phyloP scores from a whole-genome alignment of 2,329 filamentous ascomycete genomes.

The Dothideomycetidae sp. region DNA sequence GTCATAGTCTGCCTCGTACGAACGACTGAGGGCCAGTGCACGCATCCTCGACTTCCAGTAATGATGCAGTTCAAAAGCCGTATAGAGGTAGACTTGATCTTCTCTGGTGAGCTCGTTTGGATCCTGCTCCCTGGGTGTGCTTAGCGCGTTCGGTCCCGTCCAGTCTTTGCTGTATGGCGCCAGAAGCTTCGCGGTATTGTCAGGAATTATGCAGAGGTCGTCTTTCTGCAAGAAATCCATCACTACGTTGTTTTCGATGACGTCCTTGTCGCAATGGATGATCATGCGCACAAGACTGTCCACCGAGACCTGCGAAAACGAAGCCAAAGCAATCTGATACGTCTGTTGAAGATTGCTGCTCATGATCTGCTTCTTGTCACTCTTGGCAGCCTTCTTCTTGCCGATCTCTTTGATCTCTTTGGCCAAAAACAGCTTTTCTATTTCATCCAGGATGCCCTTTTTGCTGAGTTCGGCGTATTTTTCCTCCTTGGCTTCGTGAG shows the following conservation, averaged over 20 bases:
- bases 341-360: conserved; percentile 77
- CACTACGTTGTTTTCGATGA: conserved; percentile 77
- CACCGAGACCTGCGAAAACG: conserved; percentile 71
- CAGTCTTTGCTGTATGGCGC: conserved; percentile 93
- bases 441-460: conserved; percentile 92
- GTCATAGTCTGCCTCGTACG: conserved; percentile 78
- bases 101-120: conserved; percentile 79
- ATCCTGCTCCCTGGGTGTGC: conserved; percentile 68
- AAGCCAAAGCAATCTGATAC: conserved; percentile 85
- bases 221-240: conserved; percentile 95
- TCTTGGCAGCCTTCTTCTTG: conserved; percentile 56
- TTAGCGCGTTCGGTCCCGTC: conserved; percentile 73
- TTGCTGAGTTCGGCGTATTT: conserved; percentile 88
- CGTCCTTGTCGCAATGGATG: conserved; percentile 82
- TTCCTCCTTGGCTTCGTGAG: conserved; percentile 79
- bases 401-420: conserved; percentile 90
- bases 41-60: conserved; percentile 99
- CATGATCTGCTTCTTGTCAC: conserved; percentile 96
- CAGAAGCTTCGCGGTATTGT: conserved; percentile 82
- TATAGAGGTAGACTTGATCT: conserved; percentile 89
- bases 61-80: conserved; percentile 85
- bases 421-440: conserved; percentile 92
- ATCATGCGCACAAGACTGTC: conserved; percentile 86
- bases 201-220: conserved; percentile 80
- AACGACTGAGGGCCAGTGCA: conserved; percentile 70